Evolutionary conservation across 306 rosid species (phyloP), one percentile per base, ranked within the genome.

Genomic region (Amphicarpaea edgeworthii): DNA sequence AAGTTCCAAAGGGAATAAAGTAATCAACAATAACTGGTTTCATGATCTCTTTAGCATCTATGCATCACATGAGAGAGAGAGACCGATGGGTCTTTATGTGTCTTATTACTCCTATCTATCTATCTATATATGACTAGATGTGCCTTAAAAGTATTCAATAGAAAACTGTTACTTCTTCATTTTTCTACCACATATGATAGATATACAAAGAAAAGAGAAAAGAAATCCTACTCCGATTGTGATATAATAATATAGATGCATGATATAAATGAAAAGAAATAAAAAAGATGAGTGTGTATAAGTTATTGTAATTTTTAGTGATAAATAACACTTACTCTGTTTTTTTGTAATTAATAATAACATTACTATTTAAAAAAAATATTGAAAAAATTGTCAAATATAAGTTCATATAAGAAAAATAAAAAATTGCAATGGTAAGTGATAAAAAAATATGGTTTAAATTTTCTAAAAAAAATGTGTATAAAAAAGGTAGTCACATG

Each of bases 1-100:
- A 79, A 55, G 28, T 70, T 51, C 16, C 64, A 51, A 61, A 49
- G 40, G 55, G 43, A 47, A 75, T 61, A 24, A 61, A 41, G n/a
- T 61, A 32, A 32, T 61, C 20, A 63, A 15, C 8, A 63, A 16
- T 34, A 49, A 59, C 21, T 49, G 15, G 37, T 58, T 58, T 37
- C 59, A 10, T 34, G 7, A 62, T 62, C 4, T 34, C n/a, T 62
- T 34, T n/a, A 30, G 42, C 65, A 40, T n/a, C 26, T 50, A 3
- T 45, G 24, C n/a, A 23, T 28, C 10, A n/a, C 26, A 34, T 34
- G 10, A 47, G 74, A 8, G 58, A 8, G 58, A 26, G 12, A 41
- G 70, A 43, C 28, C 62, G 21, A 55, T 5, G 62, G 34, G 1
- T 26, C 9, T 12, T 59, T 15, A 28, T 59, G 63, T 5, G 32